Percentiles rank a stretch among this genome's conserved stretches.
These are phyloP conservation scores for Talaromyces sp. DNA, from an alignment of 2,329 filamentous ascomycete species.

Conservation along the genomic window DNA sequence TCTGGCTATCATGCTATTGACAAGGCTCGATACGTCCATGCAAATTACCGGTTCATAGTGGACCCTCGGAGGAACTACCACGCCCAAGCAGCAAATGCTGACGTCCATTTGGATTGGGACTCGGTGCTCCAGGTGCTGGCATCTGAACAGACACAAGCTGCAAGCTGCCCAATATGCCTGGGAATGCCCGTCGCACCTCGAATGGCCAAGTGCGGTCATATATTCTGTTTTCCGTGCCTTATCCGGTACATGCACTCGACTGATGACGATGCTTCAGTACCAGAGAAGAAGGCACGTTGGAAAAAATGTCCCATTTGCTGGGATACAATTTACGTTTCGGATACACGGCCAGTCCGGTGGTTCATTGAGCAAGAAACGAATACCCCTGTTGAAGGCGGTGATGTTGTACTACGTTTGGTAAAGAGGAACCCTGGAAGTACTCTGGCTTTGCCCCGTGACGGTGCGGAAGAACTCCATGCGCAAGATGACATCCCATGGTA, in stretches of 20 bases:
- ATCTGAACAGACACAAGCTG: conserved; percentile 80
- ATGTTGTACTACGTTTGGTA: conserved; percentile 85
- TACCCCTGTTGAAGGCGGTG: conserved; percentile 75
- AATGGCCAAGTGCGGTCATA: conserved; percentile 96
- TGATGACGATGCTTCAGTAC: conserved; percentile 63
- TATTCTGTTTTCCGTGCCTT: conserved; percentile 90
- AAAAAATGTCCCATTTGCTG: conserved; percentile 97
- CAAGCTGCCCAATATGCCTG: conserved; percentile 91
- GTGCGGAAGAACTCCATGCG: conserved; percentile 64
- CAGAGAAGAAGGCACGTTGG: conserved; percentile 71
- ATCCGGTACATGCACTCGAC: conserved; percentile 93
- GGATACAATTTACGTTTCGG: conserved; percentile 87
- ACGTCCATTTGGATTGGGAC: conserved; percentile 86
- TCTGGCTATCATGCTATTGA: conserved; percentile 88
- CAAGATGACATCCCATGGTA: conserved; percentile 89
- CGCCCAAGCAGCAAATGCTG: conserved; percentile 77
- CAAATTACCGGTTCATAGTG: conserved; percentile 96
- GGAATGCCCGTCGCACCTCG: conserved; percentile 88
- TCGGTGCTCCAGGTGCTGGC: conserved; percentile 88
- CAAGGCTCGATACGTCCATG: conserved; percentile 88
- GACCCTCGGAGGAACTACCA: conserved; percentile 76
- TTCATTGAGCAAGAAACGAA: conserved; percentile 84
- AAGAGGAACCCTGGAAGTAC: conserved; percentile 77
- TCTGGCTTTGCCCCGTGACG: conserved; percentile 80
- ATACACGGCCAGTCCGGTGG: conserved; percentile 84